Evolutionary conservation across 2,329 filamentous ascomycete species (phyloP), one percentile per base, ranked within the genome.

Genomic region (Juglanconis sp.): DNA sequence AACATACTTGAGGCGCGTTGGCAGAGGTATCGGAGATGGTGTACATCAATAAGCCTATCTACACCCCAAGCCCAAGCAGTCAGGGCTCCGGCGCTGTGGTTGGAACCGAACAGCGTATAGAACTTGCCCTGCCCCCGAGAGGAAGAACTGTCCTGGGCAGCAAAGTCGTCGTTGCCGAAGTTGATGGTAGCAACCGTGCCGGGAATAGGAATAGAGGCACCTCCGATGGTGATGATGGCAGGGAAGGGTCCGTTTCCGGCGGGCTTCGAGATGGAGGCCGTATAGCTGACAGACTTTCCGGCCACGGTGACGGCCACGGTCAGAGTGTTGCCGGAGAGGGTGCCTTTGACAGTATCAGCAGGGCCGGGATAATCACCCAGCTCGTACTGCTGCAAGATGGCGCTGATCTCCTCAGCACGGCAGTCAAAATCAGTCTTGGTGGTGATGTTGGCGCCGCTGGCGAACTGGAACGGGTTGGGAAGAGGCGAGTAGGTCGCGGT

Each of bases 1-100:
- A 35, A 34, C 13, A n/a, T 52, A 9, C 34, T 24, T 24, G 24
- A 24, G 24, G 24, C 24, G 24, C 24, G 24, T 24, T 24, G 24
- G 24, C 24, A 24, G 24, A 24, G 24, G 24, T 24, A 24, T 24
- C 34, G 13, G 48, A 3, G 24, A 17, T 3, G 5, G 13, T 15
- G 13, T 34, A 30, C 82, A 68, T 87, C 84, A 53, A 87, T 79
- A 64, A 87, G 77, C 55, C 83, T 81, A 66, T 81, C 80, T 2
- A 86, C 82, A 59, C 81, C 85, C 84, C 84, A 87, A 8, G 84
- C 81, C 85, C 85, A 87, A 32, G 85, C 83, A 5, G 81, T 85
- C 63, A 85, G 72, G 6, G 84, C 84, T 55, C 83, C 81, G 13
- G 84, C 84, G 40, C 76, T 79, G 73, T 84, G 81, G 13, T 74